Conservation (phyloP, 2,329 filamentous ascomycete genomes). For the Neofusicoccum cordaticola region DNA sequence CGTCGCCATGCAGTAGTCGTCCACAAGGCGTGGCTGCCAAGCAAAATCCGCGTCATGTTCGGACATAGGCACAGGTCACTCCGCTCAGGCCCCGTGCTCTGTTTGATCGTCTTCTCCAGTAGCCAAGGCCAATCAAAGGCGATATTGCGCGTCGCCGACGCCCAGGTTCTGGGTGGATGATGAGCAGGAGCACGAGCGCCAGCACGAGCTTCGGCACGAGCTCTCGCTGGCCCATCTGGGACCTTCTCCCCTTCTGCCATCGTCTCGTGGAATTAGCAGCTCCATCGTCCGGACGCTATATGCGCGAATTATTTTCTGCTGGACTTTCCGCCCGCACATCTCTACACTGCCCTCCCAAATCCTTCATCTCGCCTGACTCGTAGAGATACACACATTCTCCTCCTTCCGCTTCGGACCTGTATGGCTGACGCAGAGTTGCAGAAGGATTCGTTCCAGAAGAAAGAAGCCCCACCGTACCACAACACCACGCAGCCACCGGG, state of each 20-base stretch:
- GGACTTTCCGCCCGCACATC: not conserved
- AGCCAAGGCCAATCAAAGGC: not conserved
- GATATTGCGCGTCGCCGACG: not conserved
- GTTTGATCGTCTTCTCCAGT: slow-evolving; percentile 5
- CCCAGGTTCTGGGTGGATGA: not conserved
- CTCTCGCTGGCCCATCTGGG: not conserved
- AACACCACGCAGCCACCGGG: not conserved
- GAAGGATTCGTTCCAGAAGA: slow-evolving; percentile 12
- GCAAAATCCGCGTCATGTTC: not conserved
- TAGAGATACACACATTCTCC: not conserved
- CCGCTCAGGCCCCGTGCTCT: not conserved
- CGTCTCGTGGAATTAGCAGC: not conserved
- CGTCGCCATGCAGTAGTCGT: not conserved
- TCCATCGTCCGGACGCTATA: not conserved
- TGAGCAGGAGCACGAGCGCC: not conserved
- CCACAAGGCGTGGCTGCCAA: not conserved
- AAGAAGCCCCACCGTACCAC: not conserved
- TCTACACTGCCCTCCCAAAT: not conserved
- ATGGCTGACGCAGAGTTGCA: not conserved
- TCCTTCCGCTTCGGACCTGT: slow-evolving; percentile 1
- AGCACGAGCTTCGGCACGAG: not conserved
- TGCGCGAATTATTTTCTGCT: not conserved
- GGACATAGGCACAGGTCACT: not conserved
- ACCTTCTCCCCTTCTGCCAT: not conserved
- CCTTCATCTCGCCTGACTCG: not conserved